These are phyloP conservation scores for Graphilbum fragrans DNA, from an alignment of 2,329 filamentous ascomycete species.

Conservation along the genomic window DNA sequence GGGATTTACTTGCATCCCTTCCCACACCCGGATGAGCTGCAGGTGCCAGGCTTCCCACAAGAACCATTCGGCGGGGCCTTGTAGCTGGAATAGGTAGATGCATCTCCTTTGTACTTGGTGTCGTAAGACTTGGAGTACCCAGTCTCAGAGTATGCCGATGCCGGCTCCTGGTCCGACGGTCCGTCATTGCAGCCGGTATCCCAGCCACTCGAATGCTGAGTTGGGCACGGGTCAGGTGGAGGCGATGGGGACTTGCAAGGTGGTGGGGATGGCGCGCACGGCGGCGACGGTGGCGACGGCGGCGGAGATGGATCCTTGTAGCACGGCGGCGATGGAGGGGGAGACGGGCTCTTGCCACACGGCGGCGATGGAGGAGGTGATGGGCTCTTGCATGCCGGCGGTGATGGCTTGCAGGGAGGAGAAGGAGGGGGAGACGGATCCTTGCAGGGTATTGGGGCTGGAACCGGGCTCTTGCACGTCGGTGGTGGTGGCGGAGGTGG, in stretches of 20 bases:
- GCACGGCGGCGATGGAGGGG: neutral
- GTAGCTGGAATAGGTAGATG: neutral
- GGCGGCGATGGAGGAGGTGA: neutral
- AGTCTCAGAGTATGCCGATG: neutral
- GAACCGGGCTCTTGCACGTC: neutral
- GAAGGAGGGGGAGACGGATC: neutral
- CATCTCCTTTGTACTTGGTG: neutral
- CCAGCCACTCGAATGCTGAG: neutral
- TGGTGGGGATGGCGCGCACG: neutral
- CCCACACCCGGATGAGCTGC: neutral
- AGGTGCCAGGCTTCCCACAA: neutral
- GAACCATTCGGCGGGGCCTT: neutral
- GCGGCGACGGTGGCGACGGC: neutral
- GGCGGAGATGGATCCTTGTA: neutral
- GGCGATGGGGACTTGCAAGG: neutral
- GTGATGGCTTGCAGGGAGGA: neutral
- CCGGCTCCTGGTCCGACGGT: neutral
- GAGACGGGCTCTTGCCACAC: too few relatives aligned
- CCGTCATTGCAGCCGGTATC: neutral
- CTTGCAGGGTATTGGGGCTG: neutral
- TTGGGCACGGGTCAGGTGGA: neutral
- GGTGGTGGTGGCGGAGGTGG: neutral
- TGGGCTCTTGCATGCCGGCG: neutral
- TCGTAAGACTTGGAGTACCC: too few relatives aligned
- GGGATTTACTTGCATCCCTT: neutral